A percentile compares a stretch with the other conserved stretches of the same genome.
These are phyloP conservation scores for Diversispora eburnea DNA, from an alignment of 192 early-diverging fungal genomes.

Conservation along the genomic window DNA sequence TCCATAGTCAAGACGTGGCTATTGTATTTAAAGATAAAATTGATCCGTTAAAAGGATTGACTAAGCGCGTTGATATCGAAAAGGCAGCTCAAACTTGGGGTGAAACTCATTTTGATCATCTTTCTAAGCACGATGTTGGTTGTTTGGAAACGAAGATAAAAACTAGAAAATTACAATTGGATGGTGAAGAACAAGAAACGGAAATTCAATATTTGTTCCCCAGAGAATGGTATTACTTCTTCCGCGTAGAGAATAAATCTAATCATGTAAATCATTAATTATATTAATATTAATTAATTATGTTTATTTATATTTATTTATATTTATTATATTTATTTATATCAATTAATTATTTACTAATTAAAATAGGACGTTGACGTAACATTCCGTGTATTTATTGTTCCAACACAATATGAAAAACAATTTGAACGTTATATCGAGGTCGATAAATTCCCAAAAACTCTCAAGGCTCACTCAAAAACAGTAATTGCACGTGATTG, in stretches of 20 bases:
- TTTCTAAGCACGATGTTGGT: too few relatives aligned
- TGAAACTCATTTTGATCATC: not conserved
- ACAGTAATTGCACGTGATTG: not conserved
- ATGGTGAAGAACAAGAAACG: not conserved
- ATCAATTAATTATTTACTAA: not conserved
- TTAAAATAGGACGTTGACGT: not conserved
- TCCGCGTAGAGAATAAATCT: constrained; percentile 13
- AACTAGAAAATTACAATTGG: not conserved
- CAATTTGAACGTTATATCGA: not conserved
- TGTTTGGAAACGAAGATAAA: constrained; percentile 8
- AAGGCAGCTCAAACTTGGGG: not conserved
- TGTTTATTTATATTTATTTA: not conserved
- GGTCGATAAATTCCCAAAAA: not conserved
- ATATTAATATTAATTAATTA: not conserved
- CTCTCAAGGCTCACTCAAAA: not conserved
- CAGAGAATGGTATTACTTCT: constrained; percentile 1
- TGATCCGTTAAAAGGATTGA: not conserved
- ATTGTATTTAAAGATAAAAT: not conserved
- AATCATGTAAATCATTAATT: not conserved
- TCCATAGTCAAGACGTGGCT: not conserved
- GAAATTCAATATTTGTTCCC: constrained; percentile 13
- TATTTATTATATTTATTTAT: not conserved
- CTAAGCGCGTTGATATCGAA: not conserved
- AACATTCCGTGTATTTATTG: not conserved
- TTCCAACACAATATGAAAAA: not conserved